A percentile compares a stretch with the other conserved stretches of the same genome.
phyloP scores from a whole-genome alignment of 164 flowering plant species.

The Pachysandra terminalis region DNA sequence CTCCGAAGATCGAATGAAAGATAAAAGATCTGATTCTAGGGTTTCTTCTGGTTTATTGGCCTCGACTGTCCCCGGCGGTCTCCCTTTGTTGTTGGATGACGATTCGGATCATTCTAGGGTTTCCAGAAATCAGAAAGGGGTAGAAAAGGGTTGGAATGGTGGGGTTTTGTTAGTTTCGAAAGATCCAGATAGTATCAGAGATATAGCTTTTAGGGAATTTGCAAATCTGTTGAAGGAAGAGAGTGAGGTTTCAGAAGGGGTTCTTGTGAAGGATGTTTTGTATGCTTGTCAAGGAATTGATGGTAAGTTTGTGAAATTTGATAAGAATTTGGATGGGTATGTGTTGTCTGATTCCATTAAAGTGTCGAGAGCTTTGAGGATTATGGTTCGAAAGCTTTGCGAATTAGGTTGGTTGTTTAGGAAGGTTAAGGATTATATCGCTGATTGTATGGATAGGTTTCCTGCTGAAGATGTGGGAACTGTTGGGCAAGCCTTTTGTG shows the following conservation, averaged over 20 bases:
- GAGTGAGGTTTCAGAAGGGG: slow-evolving; percentile 75
- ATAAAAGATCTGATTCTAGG: slow-evolving; percentile 23
- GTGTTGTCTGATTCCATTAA: slow-evolving; percentile 46
- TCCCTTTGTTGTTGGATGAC: slow-evolving; percentile 39
- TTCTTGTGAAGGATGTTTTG: slow-evolving; percentile 87
- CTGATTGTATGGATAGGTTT: slow-evolving; percentile 76
- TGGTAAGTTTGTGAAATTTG: slow-evolving; percentile 77
- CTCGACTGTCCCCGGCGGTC: slow-evolving; percentile 39
- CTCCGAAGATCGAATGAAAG: slow-evolving; percentile 53
- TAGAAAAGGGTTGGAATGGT: slow-evolving; percentile 42
- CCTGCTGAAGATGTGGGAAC: slow-evolving; percentile 93
- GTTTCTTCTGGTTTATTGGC: slow-evolving; percentile 27
- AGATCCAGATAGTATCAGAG: slow-evolving; percentile 76
- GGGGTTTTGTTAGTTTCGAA: slow-evolving; percentile 73
- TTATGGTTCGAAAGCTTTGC: slow-evolving; percentile 71
- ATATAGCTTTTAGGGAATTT: slow-evolving; percentile 75
- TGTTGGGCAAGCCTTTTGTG: slow-evolving; percentile 97
- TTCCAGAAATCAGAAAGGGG: slow-evolving; percentile 17
- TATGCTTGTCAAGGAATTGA: slow-evolving; percentile 96
- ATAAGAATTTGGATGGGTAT: slow-evolving; percentile 55
- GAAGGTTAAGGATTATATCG: slow-evolving; percentile 79
- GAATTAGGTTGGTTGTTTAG: slow-evolving; percentile 91
- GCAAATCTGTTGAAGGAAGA: slow-evolving; percentile 68
- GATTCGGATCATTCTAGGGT: slow-evolving; percentile 21
- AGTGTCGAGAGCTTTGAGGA: slow-evolving; percentile 62